Evolutionary conservation across 2,329 filamentous ascomycete species (phyloP).

Genomic region (Sarocladium brachiariae): DNA sequence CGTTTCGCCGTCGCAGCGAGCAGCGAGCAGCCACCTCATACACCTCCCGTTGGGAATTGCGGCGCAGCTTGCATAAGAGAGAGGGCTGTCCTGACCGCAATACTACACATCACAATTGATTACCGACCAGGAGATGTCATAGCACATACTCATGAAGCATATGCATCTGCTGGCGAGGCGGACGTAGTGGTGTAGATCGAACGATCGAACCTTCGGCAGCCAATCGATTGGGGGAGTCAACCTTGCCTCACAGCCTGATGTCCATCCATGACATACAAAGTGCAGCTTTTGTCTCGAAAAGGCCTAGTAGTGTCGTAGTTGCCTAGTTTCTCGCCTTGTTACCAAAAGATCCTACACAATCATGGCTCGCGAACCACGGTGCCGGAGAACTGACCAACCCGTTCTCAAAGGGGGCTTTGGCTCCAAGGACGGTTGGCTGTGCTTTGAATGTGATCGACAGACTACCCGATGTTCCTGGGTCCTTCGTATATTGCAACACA

Average conservation of each 20-base stretch:
- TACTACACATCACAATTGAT: too few relatives aligned
- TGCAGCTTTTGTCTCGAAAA: neutral
- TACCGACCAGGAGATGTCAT: too few relatives aligned
- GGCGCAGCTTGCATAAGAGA: too few relatives aligned
- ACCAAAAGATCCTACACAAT: neutral
- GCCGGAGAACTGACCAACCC: neutral
- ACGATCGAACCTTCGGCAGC: neutral
- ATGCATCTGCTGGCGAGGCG: neutral
- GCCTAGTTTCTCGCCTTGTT: neutral
- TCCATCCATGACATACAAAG: neutral
- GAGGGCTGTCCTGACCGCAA: too few relatives aligned
- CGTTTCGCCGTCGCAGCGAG: too few relatives aligned
- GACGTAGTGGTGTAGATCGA: neutral
- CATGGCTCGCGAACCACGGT: neutral
- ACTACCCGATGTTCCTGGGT: too few relatives aligned
- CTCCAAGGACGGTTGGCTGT: too few relatives aligned
- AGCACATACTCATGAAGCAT: neutral
- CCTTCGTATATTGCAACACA: too few relatives aligned
- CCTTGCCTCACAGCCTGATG: neutral
- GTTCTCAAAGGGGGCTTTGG: too few relatives aligned
- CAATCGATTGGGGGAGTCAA: neutral
- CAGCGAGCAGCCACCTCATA: too few relatives aligned
- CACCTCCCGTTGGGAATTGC: too few relatives aligned
- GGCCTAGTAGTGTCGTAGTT: neutral
- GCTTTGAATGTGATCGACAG: too few relatives aligned